Percentiles rank a stretch among this genome's conserved stretches.
phyloP scores from a whole-genome alignment of 768 basidiomycete genomes.

The Pilatotrama ljubarskyi region DNA sequence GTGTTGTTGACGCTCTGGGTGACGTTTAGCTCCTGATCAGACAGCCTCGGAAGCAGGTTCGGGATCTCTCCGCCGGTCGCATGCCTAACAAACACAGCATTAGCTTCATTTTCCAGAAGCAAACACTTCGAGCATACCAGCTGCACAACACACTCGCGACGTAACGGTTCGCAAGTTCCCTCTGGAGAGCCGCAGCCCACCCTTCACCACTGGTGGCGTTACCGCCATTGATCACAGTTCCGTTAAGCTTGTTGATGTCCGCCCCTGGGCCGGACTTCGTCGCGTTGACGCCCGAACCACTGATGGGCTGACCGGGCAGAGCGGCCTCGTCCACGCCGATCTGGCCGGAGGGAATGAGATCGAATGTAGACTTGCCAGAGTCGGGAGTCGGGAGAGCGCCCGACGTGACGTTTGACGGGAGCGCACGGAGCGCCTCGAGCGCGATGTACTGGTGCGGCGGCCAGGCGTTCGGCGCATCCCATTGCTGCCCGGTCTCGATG shows the following conservation, averaged over 20 bases:
- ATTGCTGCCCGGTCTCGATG: conserved; percentile 76
- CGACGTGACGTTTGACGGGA: conserved; percentile 72
- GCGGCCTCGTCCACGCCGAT: conserved; percentile 70
- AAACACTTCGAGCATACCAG: conserved; percentile 80
- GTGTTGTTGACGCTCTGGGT: conserved; percentile 66
- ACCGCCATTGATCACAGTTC: conserved; percentile 68
- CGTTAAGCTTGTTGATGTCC: conserved; percentile 57
- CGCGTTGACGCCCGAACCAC: conserved; percentile 43
- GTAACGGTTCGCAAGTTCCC: conserved; percentile 85
- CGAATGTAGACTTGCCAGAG: conserved; percentile 57
- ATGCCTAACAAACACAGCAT: conserved; percentile 55
- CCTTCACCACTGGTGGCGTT: conserved; percentile 60
- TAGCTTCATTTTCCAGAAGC: too few species aligned
- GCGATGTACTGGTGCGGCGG: conserved; percentile 83
- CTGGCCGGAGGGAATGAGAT: conserved; percentile 76
- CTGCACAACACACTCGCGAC: conserved; percentile 82
- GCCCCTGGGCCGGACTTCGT: conserved; percentile 54
- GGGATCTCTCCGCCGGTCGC: conserved; percentile 87
- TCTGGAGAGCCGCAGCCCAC: conserved; percentile 61
- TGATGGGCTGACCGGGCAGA: conserved; percentile 68
- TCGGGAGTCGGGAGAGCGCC: conserved; percentile 53
- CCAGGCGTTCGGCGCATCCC: conserved; percentile 92
- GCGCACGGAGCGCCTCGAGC: conserved; percentile 70
- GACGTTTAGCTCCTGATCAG: conserved; percentile 67
- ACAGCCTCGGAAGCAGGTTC: conserved; percentile 64